Conservation (phyloP, 768 basidiomycete genomes). For the Hydnomerulius pinastri region DNA sequence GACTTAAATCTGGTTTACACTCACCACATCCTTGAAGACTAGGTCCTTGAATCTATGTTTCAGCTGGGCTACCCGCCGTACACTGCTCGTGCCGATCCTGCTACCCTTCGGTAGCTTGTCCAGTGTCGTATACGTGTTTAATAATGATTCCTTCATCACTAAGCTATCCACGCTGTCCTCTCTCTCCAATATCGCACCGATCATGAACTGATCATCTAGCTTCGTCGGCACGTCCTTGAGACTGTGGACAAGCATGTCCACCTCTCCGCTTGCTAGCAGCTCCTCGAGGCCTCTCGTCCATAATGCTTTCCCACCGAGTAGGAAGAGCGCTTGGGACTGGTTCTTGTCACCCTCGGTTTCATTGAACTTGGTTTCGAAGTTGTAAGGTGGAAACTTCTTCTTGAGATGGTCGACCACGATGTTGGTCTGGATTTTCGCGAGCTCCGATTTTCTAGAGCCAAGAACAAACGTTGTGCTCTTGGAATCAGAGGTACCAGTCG, state of each 20-base stretch:
- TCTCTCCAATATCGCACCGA: constrained; percentile 83
- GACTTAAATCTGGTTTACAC: constrained; percentile 33
- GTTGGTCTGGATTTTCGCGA: constrained; percentile 90
- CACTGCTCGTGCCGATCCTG: constrained; percentile 94
- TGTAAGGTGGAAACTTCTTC: constrained; percentile 49
- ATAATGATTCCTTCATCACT: constrained; percentile 75
- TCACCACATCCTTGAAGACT: constrained; percentile 84
- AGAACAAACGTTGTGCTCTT: constrained; percentile 60
- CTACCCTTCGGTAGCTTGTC: constrained; percentile 86
- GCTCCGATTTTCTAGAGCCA: constrained; percentile 84
- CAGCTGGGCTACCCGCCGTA: constrained; percentile 89
- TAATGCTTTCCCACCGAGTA: constrained; percentile 86
- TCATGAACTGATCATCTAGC: constrained; percentile 79
- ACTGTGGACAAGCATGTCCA: constrained; percentile 92
- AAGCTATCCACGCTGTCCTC: constrained; percentile 90
- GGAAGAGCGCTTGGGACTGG: constrained; percentile 84
- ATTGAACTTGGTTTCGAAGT: constrained; percentile 59
- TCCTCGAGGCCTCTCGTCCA: constrained; percentile 99
- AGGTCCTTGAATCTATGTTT: constrained; percentile 75
- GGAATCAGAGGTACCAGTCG: background rate
- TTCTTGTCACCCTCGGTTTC: constrained; percentile 86
- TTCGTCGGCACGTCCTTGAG: constrained; percentile 93
- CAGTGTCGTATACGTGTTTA: constrained; percentile 70
- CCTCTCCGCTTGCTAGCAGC: constrained; percentile 63
- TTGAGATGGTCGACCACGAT: constrained; percentile 69